A percentile compares a stretch with the other conserved stretches of the same genome.
Evolutionary conservation across 129 eudicot species (phyloP).

Genomic region (Artemisia annua): DNA sequence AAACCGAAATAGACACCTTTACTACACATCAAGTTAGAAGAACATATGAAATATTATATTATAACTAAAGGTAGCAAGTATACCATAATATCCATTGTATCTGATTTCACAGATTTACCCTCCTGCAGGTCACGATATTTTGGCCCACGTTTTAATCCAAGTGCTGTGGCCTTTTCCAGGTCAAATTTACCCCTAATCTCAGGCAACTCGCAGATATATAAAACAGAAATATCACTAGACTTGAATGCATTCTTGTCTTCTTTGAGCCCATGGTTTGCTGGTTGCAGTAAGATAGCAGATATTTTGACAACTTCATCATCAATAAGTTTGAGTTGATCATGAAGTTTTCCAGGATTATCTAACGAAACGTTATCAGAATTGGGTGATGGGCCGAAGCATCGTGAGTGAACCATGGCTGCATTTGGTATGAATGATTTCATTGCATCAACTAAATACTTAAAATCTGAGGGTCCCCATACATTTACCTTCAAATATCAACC

Average conservation of each 20-base stretch:
- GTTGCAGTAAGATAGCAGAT: constrained; percentile 72
- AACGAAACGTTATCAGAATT: constrained; percentile 33
- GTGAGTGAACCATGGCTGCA: constrained; percentile 92
- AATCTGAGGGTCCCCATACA: constrained; percentile 92
- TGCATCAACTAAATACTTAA: constrained; percentile 70
- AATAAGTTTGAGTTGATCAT: constrained; percentile 58
- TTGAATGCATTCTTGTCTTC: constrained; percentile 32
- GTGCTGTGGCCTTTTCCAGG: constrained; percentile 72
- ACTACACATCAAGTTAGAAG: no score
- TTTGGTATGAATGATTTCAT: constrained; percentile 91
- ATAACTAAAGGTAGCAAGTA: neutral
- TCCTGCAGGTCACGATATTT: constrained; percentile 83
- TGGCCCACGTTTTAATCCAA: constrained; percentile 87
- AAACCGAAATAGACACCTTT: no score
- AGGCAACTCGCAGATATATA: constrained; percentile 81
- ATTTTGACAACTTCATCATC: constrained; percentile 89
- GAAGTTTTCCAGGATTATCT: constrained; percentile 27
- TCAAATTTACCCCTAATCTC: constrained; percentile 88
- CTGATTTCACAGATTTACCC: constrained; percentile 75
- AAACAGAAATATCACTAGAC: constrained; percentile 80
- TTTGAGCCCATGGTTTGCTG: constrained; percentile 17
- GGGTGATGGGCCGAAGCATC: constrained; percentile 64
- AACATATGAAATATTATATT: neutral
- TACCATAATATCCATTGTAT: constrained; percentile 63
- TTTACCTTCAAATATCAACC: constrained; percentile 57